Base-by-base conservation (phyloP, 2,329 filamentous ascomycete genomes). In the Aspergillus sp. region DNA sequence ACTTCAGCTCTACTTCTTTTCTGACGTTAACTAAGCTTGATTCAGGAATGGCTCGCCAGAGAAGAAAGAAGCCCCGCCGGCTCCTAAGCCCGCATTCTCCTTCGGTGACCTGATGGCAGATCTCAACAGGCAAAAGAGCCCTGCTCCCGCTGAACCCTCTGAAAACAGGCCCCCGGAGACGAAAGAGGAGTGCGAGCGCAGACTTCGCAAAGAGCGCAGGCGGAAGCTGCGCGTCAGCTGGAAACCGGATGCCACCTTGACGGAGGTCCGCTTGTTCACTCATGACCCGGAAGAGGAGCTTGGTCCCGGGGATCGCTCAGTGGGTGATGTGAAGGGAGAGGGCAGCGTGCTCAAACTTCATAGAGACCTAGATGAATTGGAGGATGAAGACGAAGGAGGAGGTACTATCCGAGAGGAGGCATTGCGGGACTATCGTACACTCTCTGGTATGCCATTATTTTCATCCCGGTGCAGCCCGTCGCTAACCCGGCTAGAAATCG, bases 261-360 rank as follows among this genome's bases (percentile, higher is more conserved):
- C 71, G 3, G 63, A 74, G 43, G 64, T 77, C 33, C 67, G 69
- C 28, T 64, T 72, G 30, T 80, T 80, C 50, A 71, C 68, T 15
- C 75, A 78, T 49, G 73, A 78, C 42, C 74, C 74, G 0, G 72
- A 77, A 7, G 76, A 80, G 50, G 75, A 80, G 42, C 54, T 73
- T 35, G 70, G 69, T 11, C 72, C 74, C 29, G 69, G 71, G 26
- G 70, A 72, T 36, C 75, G 69, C 44, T 66, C 73, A 45, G 69
- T 69, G 8, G 67, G 67, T 15, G 75, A 80, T 47, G 68, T 75
- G 29, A 72, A 71, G 34, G 72, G 73, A 24, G 76, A 70, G 51
- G 67, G 67, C 24, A 63, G 64, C 42, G 63, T 64, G 26, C 59
- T 70, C 25, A 69, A 68, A 44, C 57, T 67, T 30, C 66, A 69